phyloP scores from a whole-genome alignment of 73 alveolate species.

The Paramecium octaurelia region DNA sequence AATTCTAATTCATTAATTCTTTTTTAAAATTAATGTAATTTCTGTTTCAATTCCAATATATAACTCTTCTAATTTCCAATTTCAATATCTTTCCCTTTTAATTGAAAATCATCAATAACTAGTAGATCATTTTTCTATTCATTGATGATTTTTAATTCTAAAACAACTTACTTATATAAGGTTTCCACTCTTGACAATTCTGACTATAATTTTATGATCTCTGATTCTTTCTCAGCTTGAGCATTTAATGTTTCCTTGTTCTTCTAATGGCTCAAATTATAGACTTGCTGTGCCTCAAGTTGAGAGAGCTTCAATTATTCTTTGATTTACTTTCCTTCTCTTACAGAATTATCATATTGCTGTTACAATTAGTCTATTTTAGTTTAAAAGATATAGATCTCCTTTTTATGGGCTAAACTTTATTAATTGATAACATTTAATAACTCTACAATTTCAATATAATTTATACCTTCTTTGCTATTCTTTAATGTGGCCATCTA shows the following conservation, averaged over 20 bases:
- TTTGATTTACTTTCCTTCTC: background rate
- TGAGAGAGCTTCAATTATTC: background rate
- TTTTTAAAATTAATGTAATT: background rate
- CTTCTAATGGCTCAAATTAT: background rate
- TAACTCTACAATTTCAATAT: background rate
- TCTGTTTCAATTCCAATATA: background rate
- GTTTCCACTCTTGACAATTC: background rate
- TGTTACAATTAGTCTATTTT: background rate
- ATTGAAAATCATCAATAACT: background rate
- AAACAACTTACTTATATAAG: background rate
- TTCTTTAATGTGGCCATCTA: background rate
- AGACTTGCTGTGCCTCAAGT: background rate
- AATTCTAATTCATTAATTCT: background rate
- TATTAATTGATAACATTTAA: background rate
- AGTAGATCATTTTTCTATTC: background rate
- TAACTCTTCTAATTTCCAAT: background rate
- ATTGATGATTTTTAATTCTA: background rate
- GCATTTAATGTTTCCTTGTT: background rate
- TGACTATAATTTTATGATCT: background rate
- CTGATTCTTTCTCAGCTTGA: background rate
- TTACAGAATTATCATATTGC: background rate
- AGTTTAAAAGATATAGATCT: background rate
- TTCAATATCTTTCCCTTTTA: background rate
- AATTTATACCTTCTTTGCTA: background rate
- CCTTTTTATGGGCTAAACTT: background rate